Evolutionary conservation across 192 early-diverging fungal species (phyloP), one percentile per base, ranked within the genome.

Genomic region (Gaertneriomyces sp.): DNA sequence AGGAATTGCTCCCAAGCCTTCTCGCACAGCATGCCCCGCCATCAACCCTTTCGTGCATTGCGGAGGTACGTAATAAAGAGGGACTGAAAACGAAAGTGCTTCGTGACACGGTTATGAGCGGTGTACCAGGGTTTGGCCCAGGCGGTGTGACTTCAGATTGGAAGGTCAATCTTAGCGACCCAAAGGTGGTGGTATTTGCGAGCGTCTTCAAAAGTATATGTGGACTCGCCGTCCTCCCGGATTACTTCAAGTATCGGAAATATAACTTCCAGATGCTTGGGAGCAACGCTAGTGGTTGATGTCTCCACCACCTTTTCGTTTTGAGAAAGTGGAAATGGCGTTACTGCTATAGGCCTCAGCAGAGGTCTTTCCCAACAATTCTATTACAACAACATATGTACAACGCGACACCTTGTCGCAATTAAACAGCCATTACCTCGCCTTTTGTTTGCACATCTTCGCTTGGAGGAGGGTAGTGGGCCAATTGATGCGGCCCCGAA

Each of bases 201-300:
- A 63, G 63, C 4, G 53, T 81, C 5, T 81, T 81, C 66, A 81
- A 81, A 55, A 77, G 75, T 44, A 72, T 77, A 3, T 79, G 76
- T 42, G 78, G 80, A 5, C 61, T 81, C 41, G 62, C 62, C 10
- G 60, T 80, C 10, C 49, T 79, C n/a, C 55, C 69, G 42, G 50
- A 69, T 2, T 81, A 79, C 44, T 79, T 77, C 45, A 55, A 67
- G 58, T 67, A 59, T 53, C 73, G 69, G 52, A 81, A 75, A 58
- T 81, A 74, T 41, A 81, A 81, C 64, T 10, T 80, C 39, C 69
- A 70, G 42, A 9, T 51, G 33, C 53, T 69, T 55, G 64, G 49
- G 7, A 33, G 25, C 25, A 33, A 33, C 25, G 25, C 1, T 33
- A 33, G 25, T 2, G 25, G 25, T 33, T 33, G 25, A 33, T 33